phyloP scores from a whole-genome alignment of 805 yeast genomes.

The Starmerella cellae region DNA sequence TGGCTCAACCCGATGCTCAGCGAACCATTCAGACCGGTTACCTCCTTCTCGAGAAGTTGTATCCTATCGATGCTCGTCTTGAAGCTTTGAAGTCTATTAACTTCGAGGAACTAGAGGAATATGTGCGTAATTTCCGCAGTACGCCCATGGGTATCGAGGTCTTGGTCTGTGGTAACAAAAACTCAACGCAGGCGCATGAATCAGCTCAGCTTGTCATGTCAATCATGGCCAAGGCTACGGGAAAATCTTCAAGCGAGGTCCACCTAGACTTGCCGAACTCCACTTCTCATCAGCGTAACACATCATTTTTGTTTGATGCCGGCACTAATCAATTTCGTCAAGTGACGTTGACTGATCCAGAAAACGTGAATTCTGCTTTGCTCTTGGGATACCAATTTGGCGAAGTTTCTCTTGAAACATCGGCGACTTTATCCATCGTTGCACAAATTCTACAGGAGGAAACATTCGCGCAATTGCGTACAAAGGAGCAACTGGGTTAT shows the following conservation, averaged over 20 bases:
- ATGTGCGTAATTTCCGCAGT: constrained; percentile 27
- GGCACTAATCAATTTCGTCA: constrained; percentile 20
- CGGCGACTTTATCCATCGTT: constrained; percentile 48
- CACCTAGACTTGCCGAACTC: neutral
- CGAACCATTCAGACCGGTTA: constrained; percentile 49
- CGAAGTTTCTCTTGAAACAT: constrained; percentile 31
- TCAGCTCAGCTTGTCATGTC: neutral
- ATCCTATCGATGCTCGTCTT: constrained; percentile 51
- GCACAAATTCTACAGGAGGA: constrained; percentile 74
- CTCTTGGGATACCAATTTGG: constrained; percentile 67
- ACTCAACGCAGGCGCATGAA: constrained; percentile 43
- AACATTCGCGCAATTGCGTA: constrained; percentile 75
- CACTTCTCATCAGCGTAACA: constrained; percentile 4
- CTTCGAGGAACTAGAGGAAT: constrained; percentile 8
- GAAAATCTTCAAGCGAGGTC: no score
- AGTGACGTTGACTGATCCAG: constrained; percentile 39
- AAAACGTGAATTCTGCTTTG: constrained; percentile 72
- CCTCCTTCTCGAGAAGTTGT: constrained; percentile 59
- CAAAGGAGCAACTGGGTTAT: constrained; percentile 90
- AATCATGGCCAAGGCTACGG: neutral
- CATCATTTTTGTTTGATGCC: constrained; percentile 27
- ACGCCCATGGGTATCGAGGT: constrained; percentile 54
- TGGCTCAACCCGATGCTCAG: constrained; percentile 65
- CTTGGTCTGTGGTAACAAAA: constrained; percentile 65
- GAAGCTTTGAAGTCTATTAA: constrained; percentile 38